phyloP scores from a whole-genome alignment of 2,329 filamentous ascomycete species.

The Domatiomyces globalis region DNA sequence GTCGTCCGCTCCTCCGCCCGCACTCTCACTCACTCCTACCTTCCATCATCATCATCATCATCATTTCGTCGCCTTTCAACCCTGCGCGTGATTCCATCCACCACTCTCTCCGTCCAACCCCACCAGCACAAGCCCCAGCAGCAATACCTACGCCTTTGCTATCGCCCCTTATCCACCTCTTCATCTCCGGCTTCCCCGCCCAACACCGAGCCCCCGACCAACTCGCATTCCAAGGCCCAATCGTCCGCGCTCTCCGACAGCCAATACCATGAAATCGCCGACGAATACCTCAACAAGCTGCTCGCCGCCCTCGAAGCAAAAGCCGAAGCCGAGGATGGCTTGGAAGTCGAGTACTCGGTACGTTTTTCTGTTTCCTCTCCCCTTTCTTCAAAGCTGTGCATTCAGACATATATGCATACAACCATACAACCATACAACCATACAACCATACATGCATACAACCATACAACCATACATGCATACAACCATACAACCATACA shows the following conservation, averaged over 20 bases:
- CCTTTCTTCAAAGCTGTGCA: no score
- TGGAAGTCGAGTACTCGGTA: constrained; percentile 86
- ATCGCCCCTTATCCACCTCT: constrained; percentile 5
- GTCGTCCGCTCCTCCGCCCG: constrained; percentile 2
- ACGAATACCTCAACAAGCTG: constrained; percentile 55
- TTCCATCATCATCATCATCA: neutral
- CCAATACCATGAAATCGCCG: constrained; percentile 64
- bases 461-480: no score
- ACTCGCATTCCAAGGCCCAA: no score
- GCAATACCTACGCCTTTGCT: neutral
- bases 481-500: no score
- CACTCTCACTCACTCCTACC: neutral
- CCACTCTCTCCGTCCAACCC: neutral
- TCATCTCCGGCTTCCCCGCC: constrained; percentile 21
- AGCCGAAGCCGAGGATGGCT: constrained; percentile 50
- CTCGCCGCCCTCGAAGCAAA: constrained; percentile 52
- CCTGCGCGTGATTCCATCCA: neutral
- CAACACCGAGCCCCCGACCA: constrained; percentile 26
- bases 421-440: no score
- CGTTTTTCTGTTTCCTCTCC: constrained; percentile 23
- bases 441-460: no score
- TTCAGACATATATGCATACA: no score
- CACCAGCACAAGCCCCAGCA: neutral
- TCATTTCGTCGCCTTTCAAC: neutral
- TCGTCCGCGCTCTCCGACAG: constrained; percentile 50